These are phyloP conservation scores for Torulaspora gathmanii DNA, from an alignment of 805 yeast species.

Conservation along the genomic window DNA sequence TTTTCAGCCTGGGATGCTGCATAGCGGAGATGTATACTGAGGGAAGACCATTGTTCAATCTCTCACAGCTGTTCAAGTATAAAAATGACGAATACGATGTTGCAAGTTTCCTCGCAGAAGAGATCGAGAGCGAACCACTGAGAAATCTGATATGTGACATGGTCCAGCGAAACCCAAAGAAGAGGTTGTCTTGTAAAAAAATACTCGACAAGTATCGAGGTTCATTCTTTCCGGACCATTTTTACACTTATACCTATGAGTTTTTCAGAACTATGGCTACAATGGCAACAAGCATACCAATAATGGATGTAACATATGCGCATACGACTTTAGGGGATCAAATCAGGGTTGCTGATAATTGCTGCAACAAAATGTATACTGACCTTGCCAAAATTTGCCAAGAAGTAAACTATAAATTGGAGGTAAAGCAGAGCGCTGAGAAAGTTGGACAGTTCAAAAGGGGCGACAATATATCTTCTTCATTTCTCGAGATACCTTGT, in stretches of 20 bases:
- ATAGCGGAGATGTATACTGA: slow-evolving; percentile 85
- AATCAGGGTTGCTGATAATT: slow-evolving; percentile 18
- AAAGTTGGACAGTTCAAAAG: not conserved
- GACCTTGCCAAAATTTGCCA: slow-evolving; percentile 47
- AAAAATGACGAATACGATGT: slow-evolving; percentile 65
- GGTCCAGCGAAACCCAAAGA: slow-evolving; percentile 57
- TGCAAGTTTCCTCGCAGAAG: slow-evolving; percentile 24
- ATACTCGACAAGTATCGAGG: slow-evolving; percentile 49
- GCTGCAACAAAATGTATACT: slow-evolving; percentile 52
- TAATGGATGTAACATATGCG: slow-evolving; percentile 15
- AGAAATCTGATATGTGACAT: slow-evolving; percentile 55
- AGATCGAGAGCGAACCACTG: slow-evolving; percentile 47
- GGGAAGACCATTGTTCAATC: slow-evolving; percentile 79
- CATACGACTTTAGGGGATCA: slow-evolving; percentile 20
- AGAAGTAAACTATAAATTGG: slow-evolving; percentile 20
- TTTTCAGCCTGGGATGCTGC: slow-evolving; percentile 79
- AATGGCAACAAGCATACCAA: slow-evolving; percentile 23
- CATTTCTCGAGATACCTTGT: slow-evolving; percentile 9
- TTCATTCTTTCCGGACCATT: slow-evolving; percentile 58
- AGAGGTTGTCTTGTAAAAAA: slow-evolving; percentile 52
- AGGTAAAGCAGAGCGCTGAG: not conserved
- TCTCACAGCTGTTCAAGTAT: slow-evolving; percentile 82
- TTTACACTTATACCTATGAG: slow-evolving; percentile 65
- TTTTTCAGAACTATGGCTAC: slow-evolving; percentile 47
- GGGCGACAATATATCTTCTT: slow-evolving; percentile 16